Evolutionary conservation across 2,329 filamentous ascomycete genomes (phyloP), one percentile per base, ranked within the genome.

Genomic region (Magnaporthales sp.): DNA sequence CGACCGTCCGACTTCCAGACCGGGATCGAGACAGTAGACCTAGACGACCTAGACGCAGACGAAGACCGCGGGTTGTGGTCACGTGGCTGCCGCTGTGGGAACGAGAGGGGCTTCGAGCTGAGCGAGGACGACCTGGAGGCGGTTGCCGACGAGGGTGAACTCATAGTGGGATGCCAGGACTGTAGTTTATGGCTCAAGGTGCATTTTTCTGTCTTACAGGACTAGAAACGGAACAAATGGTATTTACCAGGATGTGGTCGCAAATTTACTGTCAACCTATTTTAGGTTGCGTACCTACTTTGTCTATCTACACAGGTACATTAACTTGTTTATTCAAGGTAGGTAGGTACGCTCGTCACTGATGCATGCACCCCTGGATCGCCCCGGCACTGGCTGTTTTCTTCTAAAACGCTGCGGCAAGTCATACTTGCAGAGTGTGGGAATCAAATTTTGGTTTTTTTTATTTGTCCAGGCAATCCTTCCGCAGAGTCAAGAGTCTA

Each of bases 171-270:
- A 11, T 90, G 88, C 72, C 79, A 80, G 67, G 87, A 89, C 71
- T 90, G 88, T 70, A 90, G 87, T 72, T 77, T 90, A 62, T 90
- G 86, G 86, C 74, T 90, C 65, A 82, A 83, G 67, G 86, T 90
- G 51, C 81, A 87, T 64, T 90, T 89, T 78, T 85, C 84, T 9
- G 80, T 87, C 15, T 75, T 86, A 30, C 82, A 58, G 26, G 54
- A 58, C 26, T 66, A 3, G 66, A 29, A 63, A 65, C 60, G 67
- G 67, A 68, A 24, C 64, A 62, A 62, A 56, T 64, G 32, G 27
- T 30, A 8, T 13, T 13, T 38, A 38, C 32, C 7, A 38, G 7
- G 32, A 38, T 8, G 32, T 13, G 13, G 32, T n/a, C n/a, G n/a
- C n/a, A n/a, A n/a, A n/a, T n/a, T n/a, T n/a, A n/a, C n/a, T n/a